These are phyloP conservation scores for Neurospora sp. DNA, from an alignment of 495 filamentous ascomycete species.

Conservation along the genomic window DNA sequence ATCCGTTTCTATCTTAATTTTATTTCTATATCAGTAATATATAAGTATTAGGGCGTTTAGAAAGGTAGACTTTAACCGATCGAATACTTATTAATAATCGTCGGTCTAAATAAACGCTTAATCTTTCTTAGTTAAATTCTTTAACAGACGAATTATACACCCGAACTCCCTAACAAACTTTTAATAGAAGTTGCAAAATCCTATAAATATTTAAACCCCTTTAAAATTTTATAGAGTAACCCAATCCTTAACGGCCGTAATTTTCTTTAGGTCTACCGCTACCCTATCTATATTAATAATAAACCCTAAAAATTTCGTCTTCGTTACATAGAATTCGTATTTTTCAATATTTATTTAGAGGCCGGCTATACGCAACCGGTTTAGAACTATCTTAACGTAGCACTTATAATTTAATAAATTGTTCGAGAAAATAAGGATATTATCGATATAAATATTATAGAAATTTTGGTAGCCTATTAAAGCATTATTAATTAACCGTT, in stretches of 20 bases:
- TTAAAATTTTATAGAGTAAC: not conserved
- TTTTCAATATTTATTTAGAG: constrained; percentile 3
- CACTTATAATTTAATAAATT: not conserved
- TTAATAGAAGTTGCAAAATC: constrained; percentile 3
- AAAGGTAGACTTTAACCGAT: not conserved
- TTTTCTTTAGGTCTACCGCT: not conserved
- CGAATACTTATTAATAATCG: not conserved
- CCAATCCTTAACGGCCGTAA: not conserved
- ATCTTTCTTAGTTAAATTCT: not conserved
- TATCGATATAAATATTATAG: constrained; percentile 1
- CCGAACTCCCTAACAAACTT: constrained; percentile 3
- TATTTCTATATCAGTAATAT: not conserved
- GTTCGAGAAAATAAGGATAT: constrained; percentile 2
- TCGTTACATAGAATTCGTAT: constrained; percentile 15
- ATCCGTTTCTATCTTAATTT: not conserved
- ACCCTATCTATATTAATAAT: constrained; percentile 12
- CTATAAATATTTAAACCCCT: not conserved
- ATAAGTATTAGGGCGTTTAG: not conserved
- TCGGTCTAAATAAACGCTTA: not conserved
- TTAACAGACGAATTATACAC: not conserved
- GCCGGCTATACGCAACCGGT: constrained; percentile 2
- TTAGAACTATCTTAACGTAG: constrained; percentile 3
- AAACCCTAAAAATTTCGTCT: constrained; percentile 16
- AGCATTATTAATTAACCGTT: constrained; percentile 16
- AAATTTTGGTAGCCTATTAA: constrained; percentile 15